Percentiles rank a stretch among this genome's conserved stretches.
Evolutionary conservation across 176 grass and related monocot species (phyloP).

Genomic region (Zizania latifolia): DNA sequence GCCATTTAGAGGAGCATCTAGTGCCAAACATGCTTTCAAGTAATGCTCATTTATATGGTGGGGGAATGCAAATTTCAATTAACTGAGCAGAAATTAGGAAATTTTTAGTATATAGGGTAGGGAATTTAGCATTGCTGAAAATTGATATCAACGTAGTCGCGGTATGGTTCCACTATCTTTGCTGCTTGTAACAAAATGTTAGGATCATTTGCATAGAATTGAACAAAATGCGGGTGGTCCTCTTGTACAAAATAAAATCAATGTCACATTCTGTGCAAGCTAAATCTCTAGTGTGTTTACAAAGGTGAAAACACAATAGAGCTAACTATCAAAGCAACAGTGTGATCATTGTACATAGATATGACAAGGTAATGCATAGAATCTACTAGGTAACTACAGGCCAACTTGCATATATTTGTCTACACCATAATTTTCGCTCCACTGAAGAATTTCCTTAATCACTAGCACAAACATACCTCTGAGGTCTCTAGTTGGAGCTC

Average conservation of each 20-base stretch:
- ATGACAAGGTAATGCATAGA: neutral
- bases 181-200: slow-evolving; percentile 88
- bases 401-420: neutral
- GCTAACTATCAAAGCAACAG: neutral
- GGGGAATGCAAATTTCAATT: neutral
- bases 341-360: neutral
- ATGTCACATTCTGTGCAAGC: neutral
- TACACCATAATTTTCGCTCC: neutral
- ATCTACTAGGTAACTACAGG: neutral
- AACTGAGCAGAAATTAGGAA: neutral
- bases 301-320: neutral
- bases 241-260: slow-evolving; percentile 43
- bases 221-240: slow-evolving; percentile 88
- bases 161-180: slow-evolving; percentile 66
- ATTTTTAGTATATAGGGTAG: neutral
- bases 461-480: neutral
- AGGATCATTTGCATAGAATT: slow-evolving; percentile 98
- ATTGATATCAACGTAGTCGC: slow-evolving; percentile 98
- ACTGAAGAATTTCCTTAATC: neutral
- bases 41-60: neutral
- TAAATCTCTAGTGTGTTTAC: neutral
- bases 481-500: neutral
- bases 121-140: slow-evolving; percentile 49
- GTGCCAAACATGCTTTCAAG: neutral
- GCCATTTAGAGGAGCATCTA: neutral